These are phyloP conservation scores for Pseudozyma pruni DNA, from an alignment of 1,284 basidiomycete species.

Conservation along the genomic window DNA sequence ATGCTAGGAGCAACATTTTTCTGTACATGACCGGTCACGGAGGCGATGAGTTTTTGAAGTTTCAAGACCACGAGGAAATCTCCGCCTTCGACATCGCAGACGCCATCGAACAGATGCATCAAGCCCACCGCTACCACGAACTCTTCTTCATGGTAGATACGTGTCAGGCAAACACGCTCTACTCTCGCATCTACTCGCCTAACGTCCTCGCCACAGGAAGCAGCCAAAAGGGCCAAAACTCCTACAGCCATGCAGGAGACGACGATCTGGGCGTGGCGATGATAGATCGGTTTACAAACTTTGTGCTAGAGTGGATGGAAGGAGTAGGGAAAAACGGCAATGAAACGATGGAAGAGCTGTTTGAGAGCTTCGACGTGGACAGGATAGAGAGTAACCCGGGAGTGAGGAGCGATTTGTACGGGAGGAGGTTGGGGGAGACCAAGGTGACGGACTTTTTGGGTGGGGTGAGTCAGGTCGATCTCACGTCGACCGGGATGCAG, in stretches of 20 bases:
- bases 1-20: constrained; percentile 93
- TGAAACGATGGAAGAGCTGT: constrained; percentile 86
- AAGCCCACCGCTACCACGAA: constrained; percentile 92
- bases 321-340: constrained; percentile 88
- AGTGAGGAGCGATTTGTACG: constrained; percentile 85
- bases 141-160: constrained; percentile 99
- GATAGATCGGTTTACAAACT: constrained; percentile 94
- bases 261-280: constrained; percentile 92
- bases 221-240: constrained; percentile 86
- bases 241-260: constrained; percentile 95
- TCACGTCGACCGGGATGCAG: constrained; percentile 54
- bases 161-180: constrained; percentile 97
- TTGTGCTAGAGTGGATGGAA: constrained; percentile 90
- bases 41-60: constrained; percentile 97
- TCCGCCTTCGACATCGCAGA: constrained; percentile 91
- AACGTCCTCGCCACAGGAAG: constrained; percentile 95
- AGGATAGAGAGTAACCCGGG: constrained; percentile 86
- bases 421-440: constrained; percentile 76
- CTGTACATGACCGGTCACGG: constrained; percentile 99
- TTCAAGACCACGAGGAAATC: constrained; percentile 98
- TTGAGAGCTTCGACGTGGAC: constrained; percentile 79
- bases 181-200: constrained; percentile 91
- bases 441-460: constrained; percentile 96
- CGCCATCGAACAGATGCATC: constrained; percentile 97
- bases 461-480: constrained; percentile 84